Evolutionary conservation across 2,329 filamentous ascomycete species (phyloP).

Genomic region (Colletotrichum melonis): DNA sequence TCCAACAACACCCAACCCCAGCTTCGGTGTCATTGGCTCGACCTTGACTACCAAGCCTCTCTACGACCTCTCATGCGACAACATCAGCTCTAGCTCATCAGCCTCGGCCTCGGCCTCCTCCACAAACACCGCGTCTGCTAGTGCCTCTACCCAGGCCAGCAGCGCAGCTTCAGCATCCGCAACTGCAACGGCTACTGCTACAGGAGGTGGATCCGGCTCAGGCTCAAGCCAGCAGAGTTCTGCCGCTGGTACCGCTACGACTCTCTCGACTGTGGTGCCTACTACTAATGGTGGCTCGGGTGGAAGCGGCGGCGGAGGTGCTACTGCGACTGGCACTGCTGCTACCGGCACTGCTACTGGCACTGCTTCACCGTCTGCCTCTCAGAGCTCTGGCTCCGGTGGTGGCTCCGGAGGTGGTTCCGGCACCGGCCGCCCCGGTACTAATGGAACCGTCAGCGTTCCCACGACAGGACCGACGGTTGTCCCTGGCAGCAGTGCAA

Average conservation of each 20-base stretch:
- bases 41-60: slow-evolving; percentile 65
- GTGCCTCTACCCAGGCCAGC: slow-evolving; percentile 33
- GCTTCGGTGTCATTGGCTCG: slow-evolving; percentile 76
- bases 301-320: slow-evolving; percentile 28
- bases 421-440: slow-evolving; percentile 37
- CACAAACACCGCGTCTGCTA: slow-evolving; percentile 35
- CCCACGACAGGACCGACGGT: slow-evolving; percentile 9
- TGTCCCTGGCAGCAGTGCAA: slow-evolving; percentile 17
- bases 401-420: slow-evolving; percentile 28
- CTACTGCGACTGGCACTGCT: slow-evolving; percentile 18
- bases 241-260: slow-evolving; percentile 24
- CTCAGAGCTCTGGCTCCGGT: slow-evolving; percentile 18
- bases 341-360: slow-evolving; percentile 30
- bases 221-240: slow-evolving; percentile 34
- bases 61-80: slow-evolving; percentile 71
- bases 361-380: slow-evolving; percentile 38
- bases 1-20: slow-evolving; percentile 70
- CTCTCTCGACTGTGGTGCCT: slow-evolving; percentile 37
- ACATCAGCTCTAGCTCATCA: slow-evolving; percentile 36
- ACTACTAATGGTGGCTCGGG: slow-evolving; percentile 11
- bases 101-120: slow-evolving; percentile 35
- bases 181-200: slow-evolving; percentile 27
- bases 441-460: slow-evolving; percentile 32
- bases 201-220: slow-evolving; percentile 14
- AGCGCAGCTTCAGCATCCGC: slow-evolving; percentile 21